phyloP scores from a whole-genome alignment of 352 stramenopile genomes.

The Pythium angustatum region DNA sequence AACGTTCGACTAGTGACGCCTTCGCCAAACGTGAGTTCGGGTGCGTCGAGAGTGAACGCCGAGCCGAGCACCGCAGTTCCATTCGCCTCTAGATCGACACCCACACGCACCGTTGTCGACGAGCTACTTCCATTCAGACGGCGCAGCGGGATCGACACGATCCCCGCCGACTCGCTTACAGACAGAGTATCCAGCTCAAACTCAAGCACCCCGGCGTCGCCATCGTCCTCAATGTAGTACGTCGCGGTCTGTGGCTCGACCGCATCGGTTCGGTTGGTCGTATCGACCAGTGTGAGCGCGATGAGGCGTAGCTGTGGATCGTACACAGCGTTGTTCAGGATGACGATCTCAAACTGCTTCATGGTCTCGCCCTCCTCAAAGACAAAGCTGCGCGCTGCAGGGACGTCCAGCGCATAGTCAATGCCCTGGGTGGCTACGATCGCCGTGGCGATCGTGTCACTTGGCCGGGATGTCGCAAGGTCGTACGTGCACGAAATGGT shows the following conservation, averaged over 20 bases:
- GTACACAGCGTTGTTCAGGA: conserved; percentile 49
- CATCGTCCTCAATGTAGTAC: conserved; percentile 54
- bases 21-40: conserved; percentile 43
- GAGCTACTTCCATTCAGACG: conserved; percentile 41
- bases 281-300: conserved; percentile 40
- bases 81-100: background rate
- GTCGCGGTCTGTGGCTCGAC: conserved; percentile 24
- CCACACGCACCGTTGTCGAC: conserved; percentile 30
- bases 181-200: conserved; percentile 31
- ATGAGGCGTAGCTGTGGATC: conserved; percentile 32
- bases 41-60: conserved; percentile 36
- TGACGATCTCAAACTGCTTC: conserved; percentile 40
- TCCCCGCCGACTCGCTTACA: conserved; percentile 32
- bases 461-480: conserved; percentile 18
- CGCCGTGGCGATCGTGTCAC: background rate
- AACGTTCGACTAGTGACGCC: conserved; percentile 23
- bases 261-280: conserved; percentile 35
- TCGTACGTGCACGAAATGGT: conserved; percentile 45
- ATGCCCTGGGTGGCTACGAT: conserved; percentile 25
- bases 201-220: conserved; percentile 50
- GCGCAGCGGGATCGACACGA: conserved; percentile 35
- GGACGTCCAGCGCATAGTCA: conserved; percentile 39
- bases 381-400: conserved; percentile 23
- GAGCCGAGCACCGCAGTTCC: conserved; percentile 28
- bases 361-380: conserved; percentile 42